Conservation (phyloP, 2,329 filamentous ascomycete genomes). For the Rhinocladiella similis region DNA sequence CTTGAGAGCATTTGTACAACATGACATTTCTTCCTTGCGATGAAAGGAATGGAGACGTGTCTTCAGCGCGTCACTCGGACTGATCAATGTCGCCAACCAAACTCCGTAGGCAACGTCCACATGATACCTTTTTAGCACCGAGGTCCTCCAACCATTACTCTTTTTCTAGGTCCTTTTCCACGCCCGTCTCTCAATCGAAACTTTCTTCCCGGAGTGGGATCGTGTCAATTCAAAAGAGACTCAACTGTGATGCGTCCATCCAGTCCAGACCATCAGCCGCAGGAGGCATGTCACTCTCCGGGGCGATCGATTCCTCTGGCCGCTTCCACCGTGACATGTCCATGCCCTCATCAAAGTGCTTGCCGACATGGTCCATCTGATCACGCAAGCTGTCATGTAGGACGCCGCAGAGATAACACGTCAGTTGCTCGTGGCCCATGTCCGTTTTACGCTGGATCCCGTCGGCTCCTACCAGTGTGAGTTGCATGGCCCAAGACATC, state of each 20-base stretch:
- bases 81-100: no score
- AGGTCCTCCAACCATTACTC: no score
- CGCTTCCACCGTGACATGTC: neutral
- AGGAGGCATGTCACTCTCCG: neutral
- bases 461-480: neutral
- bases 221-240: no score
- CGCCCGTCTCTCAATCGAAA: no score
- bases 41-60: no score
- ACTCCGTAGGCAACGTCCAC: no score
- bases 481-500: neutral
- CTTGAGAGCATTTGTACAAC: no score
- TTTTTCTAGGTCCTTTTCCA: no score
- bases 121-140: no score
- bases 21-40: no score
- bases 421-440: neutral
- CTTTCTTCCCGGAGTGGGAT: no score
- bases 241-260: neutral
- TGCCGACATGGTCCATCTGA: neutral
- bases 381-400: neutral
- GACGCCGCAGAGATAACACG: neutral
- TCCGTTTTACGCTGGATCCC: neutral
- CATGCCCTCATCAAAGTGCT: neutral
- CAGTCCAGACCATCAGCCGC: neutral
- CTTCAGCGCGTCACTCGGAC: no score
- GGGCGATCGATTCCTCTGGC: neutral